phyloP scores from a whole-genome alignment of 257 asterid genomes.

The Knoxia roxburghii region DNA sequence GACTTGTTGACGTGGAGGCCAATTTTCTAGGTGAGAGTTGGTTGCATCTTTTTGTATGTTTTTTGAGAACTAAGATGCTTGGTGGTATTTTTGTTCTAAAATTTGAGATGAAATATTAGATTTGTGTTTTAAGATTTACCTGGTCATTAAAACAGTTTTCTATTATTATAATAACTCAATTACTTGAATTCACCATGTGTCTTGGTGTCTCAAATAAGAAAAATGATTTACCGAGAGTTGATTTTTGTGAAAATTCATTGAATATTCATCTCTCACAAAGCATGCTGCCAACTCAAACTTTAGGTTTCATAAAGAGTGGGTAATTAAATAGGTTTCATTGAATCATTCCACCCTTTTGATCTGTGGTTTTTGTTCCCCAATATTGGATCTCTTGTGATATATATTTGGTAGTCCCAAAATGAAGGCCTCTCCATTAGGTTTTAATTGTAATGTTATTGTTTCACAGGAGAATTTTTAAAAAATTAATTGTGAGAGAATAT shows the following conservation, averaged over 20 bases:
- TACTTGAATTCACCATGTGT: background rate
- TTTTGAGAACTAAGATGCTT: background rate
- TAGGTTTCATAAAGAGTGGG: background rate
- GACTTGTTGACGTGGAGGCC: conserved; percentile 87
- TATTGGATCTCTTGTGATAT: background rate
- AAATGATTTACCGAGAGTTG: background rate
- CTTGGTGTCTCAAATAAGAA: background rate
- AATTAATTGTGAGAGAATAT: background rate
- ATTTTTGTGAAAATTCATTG: background rate
- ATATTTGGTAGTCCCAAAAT: background rate
- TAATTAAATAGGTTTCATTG: background rate
- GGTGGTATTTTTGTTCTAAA: background rate
- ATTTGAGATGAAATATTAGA: background rate
- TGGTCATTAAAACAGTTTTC: background rate
- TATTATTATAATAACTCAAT: background rate
- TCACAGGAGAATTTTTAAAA: background rate
- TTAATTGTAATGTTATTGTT: background rate
- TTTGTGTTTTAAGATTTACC: background rate
- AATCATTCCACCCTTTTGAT: background rate
- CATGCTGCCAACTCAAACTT: background rate
- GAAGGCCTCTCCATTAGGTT: background rate
- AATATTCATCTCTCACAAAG: background rate
- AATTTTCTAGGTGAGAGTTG: conserved; percentile 72
- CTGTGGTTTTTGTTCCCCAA: too few relatives aligned
- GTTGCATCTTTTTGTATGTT: conserved; percentile 5